phyloP scores from a whole-genome alignment of 768 basidiomycete species.

The Chalciporus piperatus region DNA sequence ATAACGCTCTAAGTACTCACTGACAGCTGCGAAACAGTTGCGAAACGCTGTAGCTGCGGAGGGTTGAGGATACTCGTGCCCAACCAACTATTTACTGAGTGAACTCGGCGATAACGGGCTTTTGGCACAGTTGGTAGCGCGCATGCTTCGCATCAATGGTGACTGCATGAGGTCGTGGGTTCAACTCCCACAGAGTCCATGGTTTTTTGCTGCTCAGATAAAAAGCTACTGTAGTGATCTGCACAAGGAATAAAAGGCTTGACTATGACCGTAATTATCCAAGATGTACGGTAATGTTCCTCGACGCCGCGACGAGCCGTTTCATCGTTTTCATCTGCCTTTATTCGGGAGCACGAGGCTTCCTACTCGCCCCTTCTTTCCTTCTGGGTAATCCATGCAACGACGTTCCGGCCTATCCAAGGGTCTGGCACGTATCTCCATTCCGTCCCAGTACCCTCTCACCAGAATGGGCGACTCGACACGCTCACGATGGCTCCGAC shows the following conservation, averaged over 20 bases:
- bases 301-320: not conserved
- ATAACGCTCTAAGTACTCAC: too few species aligned
- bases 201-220: not conserved
- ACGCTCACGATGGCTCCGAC: constrained; percentile 51
- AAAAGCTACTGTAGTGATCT: too few species aligned
- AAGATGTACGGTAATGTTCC: not conserved
- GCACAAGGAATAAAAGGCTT: too few species aligned
- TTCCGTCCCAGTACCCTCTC: constrained; percentile 39
- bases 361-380: not conserved
- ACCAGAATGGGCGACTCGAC: constrained; percentile 50
- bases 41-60: too few species aligned
- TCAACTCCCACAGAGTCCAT: constrained; percentile 32
- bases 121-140: constrained; percentile 45
- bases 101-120: constrained; percentile 29
- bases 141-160: constrained; percentile 26
- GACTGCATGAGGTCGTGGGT: constrained; percentile 34
- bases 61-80: too few species aligned
- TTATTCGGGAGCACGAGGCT: not conserved
- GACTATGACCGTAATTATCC: too few species aligned
- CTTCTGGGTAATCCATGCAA: constrained; percentile 50
- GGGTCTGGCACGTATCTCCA: constrained; percentile 56
- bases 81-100: too few species aligned
- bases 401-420: constrained; percentile 49
- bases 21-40: too few species aligned
- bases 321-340: constrained; percentile 5